A percentile compares a stretch with the other conserved stretches of the same genome.
Conservation (phyloP, 2,329 filamentous ascomycete genomes). For the Macroventuria anomochaeta region DNA sequence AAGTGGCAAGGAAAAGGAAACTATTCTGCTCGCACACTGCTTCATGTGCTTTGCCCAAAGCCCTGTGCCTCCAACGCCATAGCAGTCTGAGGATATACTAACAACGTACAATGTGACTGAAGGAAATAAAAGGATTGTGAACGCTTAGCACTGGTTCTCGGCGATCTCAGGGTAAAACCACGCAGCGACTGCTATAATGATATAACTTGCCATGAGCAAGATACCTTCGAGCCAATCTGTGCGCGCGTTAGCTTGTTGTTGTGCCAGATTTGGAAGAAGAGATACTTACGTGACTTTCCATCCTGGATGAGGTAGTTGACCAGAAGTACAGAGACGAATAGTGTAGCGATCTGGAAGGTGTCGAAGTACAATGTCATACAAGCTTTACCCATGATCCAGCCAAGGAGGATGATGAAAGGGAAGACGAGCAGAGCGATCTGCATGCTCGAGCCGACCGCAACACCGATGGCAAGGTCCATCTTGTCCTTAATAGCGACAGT, state of each 20-base stretch:
- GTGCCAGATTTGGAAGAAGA: not conserved
- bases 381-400: slow-evolving; percentile 65
- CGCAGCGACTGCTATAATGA: slow-evolving; percentile 67
- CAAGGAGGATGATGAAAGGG: slow-evolving; percentile 66
- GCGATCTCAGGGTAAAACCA: slow-evolving; percentile 56
- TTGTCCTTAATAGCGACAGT: slow-evolving; percentile 70
- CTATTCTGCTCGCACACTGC: not conserved
- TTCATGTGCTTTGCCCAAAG: not conserved
- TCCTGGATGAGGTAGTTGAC: slow-evolving; percentile 70
- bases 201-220: slow-evolving; percentile 64
- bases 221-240: slow-evolving; percentile 66
- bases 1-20: not conserved
- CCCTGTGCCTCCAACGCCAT: not conserved
- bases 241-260: slow-evolving; percentile 22
- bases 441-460: slow-evolving; percentile 70
- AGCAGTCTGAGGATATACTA: not conserved
- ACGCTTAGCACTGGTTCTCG: slow-evolving; percentile 8
- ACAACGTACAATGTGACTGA: not conserved
- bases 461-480: slow-evolving; percentile 71
- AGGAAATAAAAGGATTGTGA: not conserved
- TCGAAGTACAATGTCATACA: slow-evolving; percentile 82
- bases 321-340: slow-evolving; percentile 63
- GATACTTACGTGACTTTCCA: slow-evolving; percentile 57
- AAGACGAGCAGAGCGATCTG: slow-evolving; percentile 69
- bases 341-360: slow-evolving; percentile 78